Percentiles rank a stretch among this genome's conserved stretches.
These are phyloP conservation scores for Melastoma malabathricum DNA, from an alignment of 345 rosid genomes.

Conservation along the genomic window DNA sequence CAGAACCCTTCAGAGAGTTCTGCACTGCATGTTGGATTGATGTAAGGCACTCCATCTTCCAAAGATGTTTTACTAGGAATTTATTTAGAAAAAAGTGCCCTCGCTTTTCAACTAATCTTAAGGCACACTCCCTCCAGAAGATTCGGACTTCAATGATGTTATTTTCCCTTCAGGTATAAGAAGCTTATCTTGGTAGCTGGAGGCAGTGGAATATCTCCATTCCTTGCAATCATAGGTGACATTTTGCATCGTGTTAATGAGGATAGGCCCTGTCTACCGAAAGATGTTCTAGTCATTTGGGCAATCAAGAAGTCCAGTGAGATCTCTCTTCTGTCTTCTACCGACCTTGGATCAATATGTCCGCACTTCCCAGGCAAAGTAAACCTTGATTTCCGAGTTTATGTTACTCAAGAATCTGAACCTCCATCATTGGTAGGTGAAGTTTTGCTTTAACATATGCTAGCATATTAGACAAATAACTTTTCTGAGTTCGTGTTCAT, in stretches of 20 bases:
- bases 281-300: constrained; percentile 25
- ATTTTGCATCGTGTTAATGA: constrained; percentile 22
- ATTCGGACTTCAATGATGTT: neutral
- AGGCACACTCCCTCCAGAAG: neutral
- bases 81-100: no score
- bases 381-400: constrained; percentile 17
- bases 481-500: neutral
- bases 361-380: constrained; percentile 14
- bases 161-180: constrained; percentile 21
- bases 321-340: constrained; percentile 22
- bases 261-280: constrained; percentile 27
- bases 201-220: constrained; percentile 46
- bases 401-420: constrained; percentile 27
- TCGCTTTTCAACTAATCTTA: no score
- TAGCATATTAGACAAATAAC: neutral
- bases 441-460: constrained; percentile 2
- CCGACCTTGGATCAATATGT: constrained; percentile 17
- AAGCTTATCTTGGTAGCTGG: constrained; percentile 37
- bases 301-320: constrained; percentile 29
- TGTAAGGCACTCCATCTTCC: no score
- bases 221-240: constrained; percentile 34
- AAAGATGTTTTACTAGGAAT: no score
- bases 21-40: no score
- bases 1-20: no score
- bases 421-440: constrained; percentile 22